Evolutionary conservation across 164 flowering plant species (phyloP), one percentile per base, ranked within the genome.

Genomic region (Aristolochia fimbriata): DNA sequence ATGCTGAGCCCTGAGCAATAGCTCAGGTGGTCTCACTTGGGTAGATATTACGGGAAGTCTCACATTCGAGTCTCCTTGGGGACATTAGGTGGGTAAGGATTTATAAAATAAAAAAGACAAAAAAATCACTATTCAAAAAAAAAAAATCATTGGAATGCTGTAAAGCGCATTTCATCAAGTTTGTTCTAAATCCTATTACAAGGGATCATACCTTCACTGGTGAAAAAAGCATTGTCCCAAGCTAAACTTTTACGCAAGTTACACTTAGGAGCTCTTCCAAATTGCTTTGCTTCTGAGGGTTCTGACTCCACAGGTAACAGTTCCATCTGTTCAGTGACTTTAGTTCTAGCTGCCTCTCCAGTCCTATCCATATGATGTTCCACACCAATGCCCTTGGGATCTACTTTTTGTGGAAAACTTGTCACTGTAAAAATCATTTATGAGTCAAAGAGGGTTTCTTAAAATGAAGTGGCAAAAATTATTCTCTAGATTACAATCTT

Each of bases 191-290:
- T 21, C 30, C 25, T 20, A 14, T 65, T 13, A 17, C 17, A 15
- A 16, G 48, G 33, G 17, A 47, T 56, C 73, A 64, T 65, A 82
- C 97, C 91, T 66, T 76, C 92, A 77, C 75, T 80, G 16, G 90
- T 88, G 67, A 90, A 93, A 72, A 93, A 93, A 3, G 97, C 99
- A 63, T 73, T 85, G 65, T 93, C 96, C 99, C 99, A 93, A 6
- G 97, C 99, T 63, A 93, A 79, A 78, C 99, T 93, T 69, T 90
- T 85, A n/a, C 99, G 96, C 74, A 93, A 70, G 68, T 93, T 88
- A 60, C 76, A 82, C 73, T 83, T 89, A 12, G 76, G 78, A 62
- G 15, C 67, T 66, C 66, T 80, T 54, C 54, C 68, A 43, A 51
- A 19, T 58, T 47, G 71, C 62, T 68, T 83, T 14, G 74, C 73